Evolutionary conservation across 352 stramenopile genomes (phyloP).

Genomic region (Phytophthora capsici): DNA sequence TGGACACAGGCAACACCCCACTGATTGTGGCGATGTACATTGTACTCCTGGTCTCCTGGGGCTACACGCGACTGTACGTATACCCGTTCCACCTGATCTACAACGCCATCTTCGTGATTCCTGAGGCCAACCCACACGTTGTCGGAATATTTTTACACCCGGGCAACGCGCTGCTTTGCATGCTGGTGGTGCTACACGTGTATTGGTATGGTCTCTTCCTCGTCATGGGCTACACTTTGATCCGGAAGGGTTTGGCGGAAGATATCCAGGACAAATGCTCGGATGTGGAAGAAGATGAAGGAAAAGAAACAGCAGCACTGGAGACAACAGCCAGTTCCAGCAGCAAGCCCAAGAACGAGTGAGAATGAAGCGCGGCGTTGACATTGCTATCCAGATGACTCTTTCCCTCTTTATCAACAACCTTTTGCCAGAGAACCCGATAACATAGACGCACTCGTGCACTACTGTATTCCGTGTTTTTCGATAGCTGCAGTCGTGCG

Average conservation of each 20-base stretch:
- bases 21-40: conserved; percentile 46
- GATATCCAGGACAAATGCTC: conserved; percentile 49
- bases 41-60: conserved; percentile 47
- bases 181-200: conserved; percentile 47
- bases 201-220: conserved; percentile 58
- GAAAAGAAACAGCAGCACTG: conserved; percentile 12
- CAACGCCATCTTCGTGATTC: conserved; percentile 39
- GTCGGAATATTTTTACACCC: conserved; percentile 43
- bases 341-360: conserved; percentile 40
- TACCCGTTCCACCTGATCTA: conserved; percentile 52
- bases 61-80: conserved; percentile 54
- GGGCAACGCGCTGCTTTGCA: conserved; percentile 47
- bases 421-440: conserved; percentile 29
- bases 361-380: conserved; percentile 27
- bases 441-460: conserved; percentile 23
- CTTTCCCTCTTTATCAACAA: conserved; percentile 11
- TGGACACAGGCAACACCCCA: conserved; percentile 41
- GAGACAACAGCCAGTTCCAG: conserved; percentile 16
- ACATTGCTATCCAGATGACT: conserved; percentile 20
- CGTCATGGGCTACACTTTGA: conserved; percentile 48
- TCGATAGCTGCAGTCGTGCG: neutral
- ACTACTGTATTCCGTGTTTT: conserved; percentile 7
- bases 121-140: conserved; percentile 38
- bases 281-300: conserved; percentile 17
- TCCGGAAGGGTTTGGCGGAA: conserved; percentile 40